Base-by-base conservation (phyloP, 2,329 filamentous ascomycete genomes). In the Monosporascus cannonballus region DNA sequence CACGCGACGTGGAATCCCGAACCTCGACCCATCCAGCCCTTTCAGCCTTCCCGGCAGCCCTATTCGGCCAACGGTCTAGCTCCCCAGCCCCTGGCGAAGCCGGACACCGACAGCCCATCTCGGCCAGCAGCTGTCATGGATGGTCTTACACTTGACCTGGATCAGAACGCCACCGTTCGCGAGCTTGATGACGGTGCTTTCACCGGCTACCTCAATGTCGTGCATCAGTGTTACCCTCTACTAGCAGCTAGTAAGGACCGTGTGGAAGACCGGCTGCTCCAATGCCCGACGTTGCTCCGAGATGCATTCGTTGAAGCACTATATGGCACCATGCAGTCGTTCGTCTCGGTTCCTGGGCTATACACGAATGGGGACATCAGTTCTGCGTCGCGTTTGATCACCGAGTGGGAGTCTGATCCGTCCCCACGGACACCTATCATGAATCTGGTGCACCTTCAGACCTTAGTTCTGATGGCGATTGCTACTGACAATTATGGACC, bases 201-300 rank as follows among this genome's bases (percentile, higher is more conserved):
- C 48, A 69, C 74, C 47, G 73, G 73, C 57, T 90, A 89, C 59
- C 77, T 87, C 50, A 74, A 75, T 4, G 71, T 79, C 15, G 80
- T 90, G 20, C 86, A 90, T 59, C 81, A 83, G 15, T 80, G 80
- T 3, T 84, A 88, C 53, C 86, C 86, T 0, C 73, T 90, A 45
- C 72, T 90, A 14, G 79, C 85, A 2, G 74, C 75, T 50, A 81
- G 71, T 51, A 84, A 80, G 60, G 68, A 71, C 15, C 75, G 76
- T n/a, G 67, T 87, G 9, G 77, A 81, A 52, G 73, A 74, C 8
- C 73, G 83, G 20, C 67, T 90, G 20, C 72, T 73, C 3, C 76
- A 78, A 46, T 84, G 82, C 58, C 79, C 83, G 0, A 61, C 73
- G 2, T 67, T 74, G 3, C 73, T 89, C 14, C 78, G 83, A 55